Conservation (phyloP, 2,329 filamentous ascomycete species). For the Mariannaea elegans region DNA sequence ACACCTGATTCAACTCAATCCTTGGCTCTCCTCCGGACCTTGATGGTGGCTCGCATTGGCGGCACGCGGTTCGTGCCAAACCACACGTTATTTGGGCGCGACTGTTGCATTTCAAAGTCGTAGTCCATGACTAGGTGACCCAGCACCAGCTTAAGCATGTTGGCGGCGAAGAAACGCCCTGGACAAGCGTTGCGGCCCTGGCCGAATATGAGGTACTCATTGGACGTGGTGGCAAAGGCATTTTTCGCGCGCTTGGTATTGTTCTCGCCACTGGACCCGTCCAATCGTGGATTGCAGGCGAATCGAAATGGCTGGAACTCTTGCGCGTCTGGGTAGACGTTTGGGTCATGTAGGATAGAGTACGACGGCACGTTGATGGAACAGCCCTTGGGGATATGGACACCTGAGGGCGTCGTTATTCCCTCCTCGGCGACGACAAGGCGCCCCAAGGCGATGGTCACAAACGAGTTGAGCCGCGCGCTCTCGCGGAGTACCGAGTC, state of each 20-base stretch:
- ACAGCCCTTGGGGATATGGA: slow-evolving; percentile 40
- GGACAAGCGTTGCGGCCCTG: slow-evolving; percentile 19
- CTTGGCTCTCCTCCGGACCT: background rate
- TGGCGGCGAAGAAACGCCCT: slow-evolving; percentile 12
- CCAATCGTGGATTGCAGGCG: background rate
- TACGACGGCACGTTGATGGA: background rate
- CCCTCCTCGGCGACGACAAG: slow-evolving; percentile 36
- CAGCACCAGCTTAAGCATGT: slow-evolving; percentile 11
- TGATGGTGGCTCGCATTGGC: background rate
- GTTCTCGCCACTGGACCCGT: background rate
- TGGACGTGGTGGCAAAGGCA: slow-evolving; percentile 45
- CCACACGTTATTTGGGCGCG: background rate
- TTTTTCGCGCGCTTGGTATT: slow-evolving; percentile 28
- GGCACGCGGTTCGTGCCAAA: background rate
- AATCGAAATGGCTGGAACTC: background rate
- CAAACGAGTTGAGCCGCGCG: slow-evolving; percentile 46
- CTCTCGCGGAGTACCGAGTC: slow-evolving; percentile 54
- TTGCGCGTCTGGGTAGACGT: background rate
- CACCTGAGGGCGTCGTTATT: slow-evolving; percentile 46
- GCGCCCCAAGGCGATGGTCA: slow-evolving; percentile 39
- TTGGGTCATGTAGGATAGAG: background rate
- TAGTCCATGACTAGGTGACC: slow-evolving; percentile 5
- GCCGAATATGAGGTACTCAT: slow-evolving; percentile 49
- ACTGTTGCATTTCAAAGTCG: slow-evolving; percentile 3
- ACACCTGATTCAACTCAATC: background rate